These are phyloP conservation scores for Boletus subparvulus DNA, from an alignment of 768 basidiomycete genomes.

Conservation along the genomic window DNA sequence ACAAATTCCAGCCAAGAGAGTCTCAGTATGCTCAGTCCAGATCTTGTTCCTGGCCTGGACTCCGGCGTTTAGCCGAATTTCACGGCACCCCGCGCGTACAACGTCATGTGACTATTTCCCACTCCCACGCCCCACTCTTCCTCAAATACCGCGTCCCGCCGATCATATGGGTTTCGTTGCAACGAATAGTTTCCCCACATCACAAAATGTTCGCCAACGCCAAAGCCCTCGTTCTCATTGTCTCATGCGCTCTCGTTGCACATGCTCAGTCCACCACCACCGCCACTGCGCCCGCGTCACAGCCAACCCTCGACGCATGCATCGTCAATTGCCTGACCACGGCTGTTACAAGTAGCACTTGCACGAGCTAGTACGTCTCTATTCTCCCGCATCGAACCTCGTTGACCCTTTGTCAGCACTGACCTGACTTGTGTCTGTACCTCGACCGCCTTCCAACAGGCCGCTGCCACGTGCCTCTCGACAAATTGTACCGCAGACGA, in stretches of 20 bases:
- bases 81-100: background rate
- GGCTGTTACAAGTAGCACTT: background rate
- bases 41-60: conserved; percentile 5
- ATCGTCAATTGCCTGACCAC: background rate
- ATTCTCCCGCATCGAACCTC: background rate
- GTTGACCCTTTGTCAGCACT: conserved; percentile 28
- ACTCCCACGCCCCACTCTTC: conserved; percentile 13
- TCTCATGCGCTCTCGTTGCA: conserved; percentile 16
- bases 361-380: conserved; percentile 17
- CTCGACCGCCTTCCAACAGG: conserved; percentile 36
- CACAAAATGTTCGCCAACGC: conserved; percentile 16
- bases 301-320: conserved; percentile 5
- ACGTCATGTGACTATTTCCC: conserved; percentile 12
- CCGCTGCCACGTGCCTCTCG: conserved; percentile 34
- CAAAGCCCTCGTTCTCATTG: conserved; percentile 22
- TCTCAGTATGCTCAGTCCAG: background rate
- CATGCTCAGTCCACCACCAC: conserved; percentile 19
- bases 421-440: conserved; percentile 42
- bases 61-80: background rate
- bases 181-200: background rate
- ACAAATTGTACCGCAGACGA: conserved; percentile 37
- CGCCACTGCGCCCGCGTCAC: background rate
- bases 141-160: conserved; percentile 12
- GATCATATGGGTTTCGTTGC: background rate
- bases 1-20: background rate